Conservation (phyloP, 805 yeast genomes). For the Metschnikowia reukaufii region DNA sequence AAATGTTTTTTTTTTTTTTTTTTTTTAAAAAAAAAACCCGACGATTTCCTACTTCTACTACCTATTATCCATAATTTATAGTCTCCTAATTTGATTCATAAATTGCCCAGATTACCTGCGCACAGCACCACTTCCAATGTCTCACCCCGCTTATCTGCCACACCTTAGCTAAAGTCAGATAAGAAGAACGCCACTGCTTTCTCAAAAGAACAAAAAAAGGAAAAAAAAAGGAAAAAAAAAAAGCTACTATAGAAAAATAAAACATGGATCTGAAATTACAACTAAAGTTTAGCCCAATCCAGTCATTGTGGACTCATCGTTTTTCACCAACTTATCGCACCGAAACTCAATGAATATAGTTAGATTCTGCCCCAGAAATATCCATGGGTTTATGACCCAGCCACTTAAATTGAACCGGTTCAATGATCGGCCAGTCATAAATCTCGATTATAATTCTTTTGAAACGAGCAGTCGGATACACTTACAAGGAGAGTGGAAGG, state of each 20-base stretch:
- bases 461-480: constrained; percentile 9
- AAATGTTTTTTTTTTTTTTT: too few species aligned
- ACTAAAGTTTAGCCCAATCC: constrained; percentile 49
- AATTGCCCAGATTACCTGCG: background rate
- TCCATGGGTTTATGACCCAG: constrained; percentile 46
- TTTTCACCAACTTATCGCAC: constrained; percentile 73
- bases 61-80: too few species aligned
- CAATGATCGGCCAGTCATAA: constrained; percentile 35
- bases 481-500: constrained; percentile 31
- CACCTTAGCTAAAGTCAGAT: background rate
- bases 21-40: too few species aligned
- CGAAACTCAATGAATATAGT: constrained; percentile 71
- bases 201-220: too few species aligned
- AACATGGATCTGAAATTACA: constrained; percentile 3
- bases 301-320: constrained; percentile 81
- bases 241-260: background rate
- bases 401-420: constrained; percentile 36
- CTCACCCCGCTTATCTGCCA: constrained; percentile 1
- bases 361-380: constrained; percentile 49
- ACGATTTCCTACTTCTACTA: too few species aligned
- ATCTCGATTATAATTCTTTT: constrained; percentile 35
- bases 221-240: background rate
- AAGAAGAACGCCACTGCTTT: background rate
- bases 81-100: too few species aligned
- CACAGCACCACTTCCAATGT: background rate